Base-by-base conservation (phyloP, 1,284 basidiomycete species). In the Apiotrichum sp. region DNA sequence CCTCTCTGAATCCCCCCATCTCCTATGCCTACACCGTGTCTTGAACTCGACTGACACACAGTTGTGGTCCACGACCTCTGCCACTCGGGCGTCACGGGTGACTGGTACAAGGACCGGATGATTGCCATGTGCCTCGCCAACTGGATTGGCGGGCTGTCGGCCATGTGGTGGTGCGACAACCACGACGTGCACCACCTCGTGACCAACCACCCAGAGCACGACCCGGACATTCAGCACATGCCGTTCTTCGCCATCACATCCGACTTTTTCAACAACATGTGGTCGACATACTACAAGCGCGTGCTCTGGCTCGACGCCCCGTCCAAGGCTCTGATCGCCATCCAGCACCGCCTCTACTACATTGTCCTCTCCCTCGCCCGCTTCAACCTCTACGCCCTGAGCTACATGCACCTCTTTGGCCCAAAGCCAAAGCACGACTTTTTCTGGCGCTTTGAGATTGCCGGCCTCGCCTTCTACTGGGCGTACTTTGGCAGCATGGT, bases 151-250 rank as follows among this genome's bases (percentile, higher is more conserved):
- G 95, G 95, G 2, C 79, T 99, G 52, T 95, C 91, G 71, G 82
- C 96, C 39, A 88, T 91, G 41, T 99, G 95, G 96, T 99, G 95
- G 95, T 91, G 93, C 56, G 84, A 96, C 50, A 93, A 96, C 71
- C 95, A 98, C 75, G 97, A 98, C 68, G 85, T 96, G 50, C 95
- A 98, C 78, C 95, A 98, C 78, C 81, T 98, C 50, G 91, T 98
- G 55, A 90, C 95, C 36, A 98, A 98, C 69, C 93, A 98, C 68
- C 93, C 93, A 3, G 88, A 95, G 57, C 96, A 99, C 84, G 93
- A 83, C 72, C 90, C 91, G 2, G 93, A 83, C 58, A 82, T 83
- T 54, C 82, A 95, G 76, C 93, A 98, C 75, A 81, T 98, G 48
- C 95, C 95, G 29, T 98, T 98, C 80, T 88, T 99, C 68, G 95